These are phyloP conservation scores for Tolypocladium paradoxum DNA, from an alignment of 2,329 filamentous ascomycete genomes.

Conservation along the genomic window DNA sequence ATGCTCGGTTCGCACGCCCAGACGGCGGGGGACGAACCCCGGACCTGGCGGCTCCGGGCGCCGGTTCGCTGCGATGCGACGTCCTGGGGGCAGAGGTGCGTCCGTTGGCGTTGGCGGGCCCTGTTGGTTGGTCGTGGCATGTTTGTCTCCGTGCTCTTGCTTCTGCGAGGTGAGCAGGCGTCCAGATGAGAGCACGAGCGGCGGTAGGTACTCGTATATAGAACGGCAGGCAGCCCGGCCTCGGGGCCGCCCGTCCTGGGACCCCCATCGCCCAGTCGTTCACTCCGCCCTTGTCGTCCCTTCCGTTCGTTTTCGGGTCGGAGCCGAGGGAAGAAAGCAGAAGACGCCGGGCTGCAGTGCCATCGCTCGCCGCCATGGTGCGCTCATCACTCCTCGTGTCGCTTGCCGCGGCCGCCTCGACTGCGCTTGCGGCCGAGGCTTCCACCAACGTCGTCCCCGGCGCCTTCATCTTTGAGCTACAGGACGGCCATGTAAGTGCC, in stretches of 20 bases:
- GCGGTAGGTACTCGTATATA: conserved; percentile 1
- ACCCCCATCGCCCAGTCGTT: not conserved
- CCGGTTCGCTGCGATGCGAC: not conserved
- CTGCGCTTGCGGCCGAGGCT: conserved; percentile 3
- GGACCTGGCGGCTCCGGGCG: not conserved
- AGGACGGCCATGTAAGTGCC: conserved; percentile 7
- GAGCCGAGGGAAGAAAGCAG: not conserved
- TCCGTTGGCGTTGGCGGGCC: not conserved
- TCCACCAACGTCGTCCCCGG: conserved; percentile 5
- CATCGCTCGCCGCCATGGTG: conserved; percentile 4
- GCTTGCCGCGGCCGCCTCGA: conserved; percentile 7
- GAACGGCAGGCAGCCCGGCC: not conserved
- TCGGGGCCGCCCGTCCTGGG: not conserved
- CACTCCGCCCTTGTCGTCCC: not conserved
- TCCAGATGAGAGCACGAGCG: not conserved
- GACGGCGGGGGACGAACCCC: not conserved
- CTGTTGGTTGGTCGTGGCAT: not conserved
- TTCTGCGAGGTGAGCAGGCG: not conserved
- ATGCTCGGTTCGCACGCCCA: not conserved
- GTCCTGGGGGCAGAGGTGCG: not conserved
- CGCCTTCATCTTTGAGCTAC: conserved; percentile 12
- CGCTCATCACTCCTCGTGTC: conserved; percentile 7
- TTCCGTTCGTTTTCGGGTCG: not conserved
- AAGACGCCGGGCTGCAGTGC: not conserved
- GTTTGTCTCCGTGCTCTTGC: not conserved